Conservation (phyloP, 768 basidiomycete species). For the Cubamyces sp. region DNA sequence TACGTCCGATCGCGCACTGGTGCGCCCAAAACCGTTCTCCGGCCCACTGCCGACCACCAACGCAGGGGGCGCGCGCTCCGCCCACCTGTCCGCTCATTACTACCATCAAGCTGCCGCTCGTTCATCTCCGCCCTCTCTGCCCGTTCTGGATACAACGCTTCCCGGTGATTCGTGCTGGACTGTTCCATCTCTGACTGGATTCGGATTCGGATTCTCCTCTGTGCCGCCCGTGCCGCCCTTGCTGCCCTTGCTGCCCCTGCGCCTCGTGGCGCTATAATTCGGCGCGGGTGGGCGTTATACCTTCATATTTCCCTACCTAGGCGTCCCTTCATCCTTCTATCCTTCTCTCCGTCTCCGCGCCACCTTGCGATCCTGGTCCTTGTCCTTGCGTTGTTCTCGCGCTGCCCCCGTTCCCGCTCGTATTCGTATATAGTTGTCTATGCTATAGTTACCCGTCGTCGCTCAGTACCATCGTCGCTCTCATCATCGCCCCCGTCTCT, state of each 20-base stretch:
- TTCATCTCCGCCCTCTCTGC: no score
- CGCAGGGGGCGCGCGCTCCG: not conserved
- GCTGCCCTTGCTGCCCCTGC: no score
- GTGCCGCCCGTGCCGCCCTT: not conserved
- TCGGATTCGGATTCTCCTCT: not conserved
- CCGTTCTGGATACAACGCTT: no score
- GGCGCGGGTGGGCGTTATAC: not conserved
- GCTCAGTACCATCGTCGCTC: not conserved
- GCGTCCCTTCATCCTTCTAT: not conserved
- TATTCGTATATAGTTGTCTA: not conserved
- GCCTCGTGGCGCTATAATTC: not conserved
- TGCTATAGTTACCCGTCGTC: not conserved
- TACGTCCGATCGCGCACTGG: not conserved
- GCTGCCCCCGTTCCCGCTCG: not conserved
- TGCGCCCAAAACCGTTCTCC: conserved; percentile 3
- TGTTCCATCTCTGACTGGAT: no score
- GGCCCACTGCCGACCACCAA: not conserved
- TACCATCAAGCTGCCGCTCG: no score
- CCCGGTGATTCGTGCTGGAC: no score
- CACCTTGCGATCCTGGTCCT: not conserved
- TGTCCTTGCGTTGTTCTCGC: not conserved
- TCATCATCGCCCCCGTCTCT: no score
- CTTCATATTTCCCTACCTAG: not conserved
- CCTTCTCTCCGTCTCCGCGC: not conserved
- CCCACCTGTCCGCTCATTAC: not conserved